Evolutionary conservation across 768 basidiomycete genomes (phyloP).

Genomic region (Termitomyces sp.): DNA sequence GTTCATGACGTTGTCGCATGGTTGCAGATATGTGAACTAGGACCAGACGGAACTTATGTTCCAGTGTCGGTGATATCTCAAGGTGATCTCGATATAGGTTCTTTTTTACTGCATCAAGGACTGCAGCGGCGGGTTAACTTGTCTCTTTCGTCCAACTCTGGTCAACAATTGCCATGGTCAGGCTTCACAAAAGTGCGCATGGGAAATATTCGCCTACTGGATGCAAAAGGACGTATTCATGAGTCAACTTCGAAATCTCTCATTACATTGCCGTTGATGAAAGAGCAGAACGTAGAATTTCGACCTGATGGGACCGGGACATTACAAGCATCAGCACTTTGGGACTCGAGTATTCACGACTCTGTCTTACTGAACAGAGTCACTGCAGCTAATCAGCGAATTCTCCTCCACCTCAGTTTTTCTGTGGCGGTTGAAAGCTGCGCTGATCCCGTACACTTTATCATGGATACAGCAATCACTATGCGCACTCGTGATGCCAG

Average conservation of each 20-base stretch:
- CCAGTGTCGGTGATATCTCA: constrained; percentile 81
- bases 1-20: constrained; percentile 87
- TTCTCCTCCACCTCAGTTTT: constrained; percentile 76
- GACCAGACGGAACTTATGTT: constrained; percentile 75
- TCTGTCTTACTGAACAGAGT: constrained; percentile 82
- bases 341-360: constrained; percentile 93
- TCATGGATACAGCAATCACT: constrained; percentile 78
- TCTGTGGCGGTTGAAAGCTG: constrained; percentile 80
- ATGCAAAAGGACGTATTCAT: constrained; percentile 76
- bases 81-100: constrained; percentile 73
- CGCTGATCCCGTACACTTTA: constrained; percentile 82
- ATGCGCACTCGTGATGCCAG: constrained; percentile 84
- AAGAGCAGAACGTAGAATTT: constrained; percentile 71
- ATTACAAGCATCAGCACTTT: constrained; percentile 67
- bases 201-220: constrained; percentile 82
- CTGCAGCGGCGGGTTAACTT: constrained; percentile 80
- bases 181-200: constrained; percentile 71
- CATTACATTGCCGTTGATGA: constrained; percentile 68
- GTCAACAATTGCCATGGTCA: constrained; percentile 84
- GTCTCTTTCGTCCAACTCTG: constrained; percentile 81
- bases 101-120: constrained; percentile 89
- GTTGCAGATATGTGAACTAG: constrained; percentile 83
- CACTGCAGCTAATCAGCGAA: constrained; percentile 70
- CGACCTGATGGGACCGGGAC: constrained; percentile 78
- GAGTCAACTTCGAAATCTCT: constrained; percentile 70